Percentiles rank a stretch among this genome's conserved stretches.
These are phyloP conservation scores for Clonostachys solani DNA, from an alignment of 2,329 filamentous ascomycete genomes.

Conservation along the genomic window DNA sequence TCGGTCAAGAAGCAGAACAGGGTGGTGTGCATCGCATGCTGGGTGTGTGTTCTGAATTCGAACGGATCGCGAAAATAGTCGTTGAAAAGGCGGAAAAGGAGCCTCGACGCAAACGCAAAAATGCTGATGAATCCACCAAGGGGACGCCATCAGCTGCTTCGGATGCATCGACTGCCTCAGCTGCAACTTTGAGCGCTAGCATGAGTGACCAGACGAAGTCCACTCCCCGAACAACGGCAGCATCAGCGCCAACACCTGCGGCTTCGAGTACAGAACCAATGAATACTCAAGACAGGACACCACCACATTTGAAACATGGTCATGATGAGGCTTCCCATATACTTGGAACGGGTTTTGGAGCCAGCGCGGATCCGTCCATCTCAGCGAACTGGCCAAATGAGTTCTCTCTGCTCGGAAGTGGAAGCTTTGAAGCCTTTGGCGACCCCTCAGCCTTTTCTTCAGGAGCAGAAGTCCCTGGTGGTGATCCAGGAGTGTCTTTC, in stretches of 20 bases:
- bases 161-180: conserved; percentile 3
- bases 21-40: conserved; percentile 93
- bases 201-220: background rate
- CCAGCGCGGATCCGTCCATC: conserved; percentile 5
- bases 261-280: background rate
- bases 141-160: background rate
- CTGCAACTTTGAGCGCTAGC: background rate
- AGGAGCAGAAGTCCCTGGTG: conserved; percentile 24
- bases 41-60: conserved; percentile 91
- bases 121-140: conserved; percentile 37
- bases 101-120: conserved; percentile 81
- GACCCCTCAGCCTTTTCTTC: conserved; percentile 39
- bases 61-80: conserved; percentile 85
- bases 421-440: conserved; percentile 37
- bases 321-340: no score
- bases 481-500: conserved; percentile 10
- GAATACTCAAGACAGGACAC: background rate
- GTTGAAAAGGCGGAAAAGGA: conserved; percentile 91
- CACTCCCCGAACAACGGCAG: background rate
- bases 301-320: no score
- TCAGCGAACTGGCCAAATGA: conserved; percentile 44
- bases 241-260: background rate
- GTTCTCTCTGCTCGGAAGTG: conserved; percentile 26
- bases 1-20: conserved; percentile 85
- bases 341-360: no score